phyloP scores from a whole-genome alignment of 2,329 filamentous ascomycete species.

The Ophiostoma sp. region DNA sequence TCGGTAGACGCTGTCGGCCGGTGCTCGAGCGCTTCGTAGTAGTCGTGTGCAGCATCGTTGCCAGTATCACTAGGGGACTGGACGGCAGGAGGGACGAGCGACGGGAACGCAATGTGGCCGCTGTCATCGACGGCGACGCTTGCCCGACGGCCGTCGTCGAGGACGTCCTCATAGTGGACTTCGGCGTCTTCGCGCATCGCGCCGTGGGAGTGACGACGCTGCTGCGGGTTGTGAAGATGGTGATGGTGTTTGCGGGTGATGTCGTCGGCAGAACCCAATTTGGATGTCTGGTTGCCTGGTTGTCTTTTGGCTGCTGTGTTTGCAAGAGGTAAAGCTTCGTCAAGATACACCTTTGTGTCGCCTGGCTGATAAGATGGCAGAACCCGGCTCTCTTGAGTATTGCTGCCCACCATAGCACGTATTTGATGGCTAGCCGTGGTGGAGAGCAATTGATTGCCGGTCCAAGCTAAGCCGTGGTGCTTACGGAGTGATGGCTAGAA shows the following conservation, averaged over 20 bases:
- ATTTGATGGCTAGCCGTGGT: not conserved
- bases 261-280: not conserved
- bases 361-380: not conserved
- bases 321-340: not conserved
- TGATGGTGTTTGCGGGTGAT: not conserved
- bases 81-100: constrained; percentile 32
- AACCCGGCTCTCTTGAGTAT: not conserved
- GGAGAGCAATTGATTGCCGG: not conserved
- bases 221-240: not conserved
- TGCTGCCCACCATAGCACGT: not conserved
- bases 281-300: not conserved
- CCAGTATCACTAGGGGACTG: constrained; percentile 22
- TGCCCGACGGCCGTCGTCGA: constrained; percentile 29
- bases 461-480: not conserved
- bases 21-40: not conserved
- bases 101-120: constrained; percentile 34
- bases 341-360: not conserved
- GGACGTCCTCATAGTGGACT: constrained; percentile 31
- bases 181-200: constrained; percentile 15
- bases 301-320: too few relatives aligned
- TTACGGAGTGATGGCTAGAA: not conserved
- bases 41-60: not conserved
- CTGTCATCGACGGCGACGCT: constrained; percentile 33
- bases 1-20: not conserved
- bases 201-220: constrained; percentile 10